Evolutionary conservation across 139 green algal species (phyloP).

Genomic region (Chlamydomonas applanata): DNA sequence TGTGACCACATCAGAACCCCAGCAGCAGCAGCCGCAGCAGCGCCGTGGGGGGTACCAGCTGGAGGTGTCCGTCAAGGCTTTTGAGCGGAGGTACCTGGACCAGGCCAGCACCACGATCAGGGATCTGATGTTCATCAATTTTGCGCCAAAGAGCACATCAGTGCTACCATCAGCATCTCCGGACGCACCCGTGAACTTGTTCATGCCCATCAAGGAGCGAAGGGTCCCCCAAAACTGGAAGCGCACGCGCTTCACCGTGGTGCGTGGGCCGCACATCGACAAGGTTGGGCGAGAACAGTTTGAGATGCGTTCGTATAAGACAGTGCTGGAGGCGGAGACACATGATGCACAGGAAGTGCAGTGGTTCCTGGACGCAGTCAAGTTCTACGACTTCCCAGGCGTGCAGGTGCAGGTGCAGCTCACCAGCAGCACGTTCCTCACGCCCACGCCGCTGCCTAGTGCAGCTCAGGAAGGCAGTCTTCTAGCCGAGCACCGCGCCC

Average conservation of each 20-base stretch:
- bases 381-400: constrained; percentile 46
- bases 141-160: constrained; percentile 28
- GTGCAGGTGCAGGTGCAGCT: constrained; percentile 22
- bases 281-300: constrained; percentile 49
- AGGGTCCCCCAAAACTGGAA: constrained; percentile 12
- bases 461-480: neutral
- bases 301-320: constrained; percentile 42
- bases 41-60: constrained; percentile 3
- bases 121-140: constrained; percentile 36
- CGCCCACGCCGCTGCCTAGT: neutral
- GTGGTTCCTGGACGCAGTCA: constrained; percentile 38
- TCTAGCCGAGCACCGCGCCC: constrained; percentile 11
- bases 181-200: neutral
- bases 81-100: constrained; percentile 41
- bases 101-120: constrained; percentile 27
- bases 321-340: constrained; percentile 17
- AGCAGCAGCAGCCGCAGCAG: neutral
- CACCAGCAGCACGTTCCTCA: constrained; percentile 14
- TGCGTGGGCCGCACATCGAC: constrained; percentile 42
- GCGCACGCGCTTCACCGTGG: constrained; percentile 18
- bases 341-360: constrained; percentile 25
- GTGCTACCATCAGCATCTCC: neutral
- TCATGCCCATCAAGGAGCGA: neutral
- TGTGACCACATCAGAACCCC: neutral
- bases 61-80: constrained; percentile 26